Conservation (phyloP, 768 basidiomycete species). For the Termitomyces bulborhizus region DNA sequence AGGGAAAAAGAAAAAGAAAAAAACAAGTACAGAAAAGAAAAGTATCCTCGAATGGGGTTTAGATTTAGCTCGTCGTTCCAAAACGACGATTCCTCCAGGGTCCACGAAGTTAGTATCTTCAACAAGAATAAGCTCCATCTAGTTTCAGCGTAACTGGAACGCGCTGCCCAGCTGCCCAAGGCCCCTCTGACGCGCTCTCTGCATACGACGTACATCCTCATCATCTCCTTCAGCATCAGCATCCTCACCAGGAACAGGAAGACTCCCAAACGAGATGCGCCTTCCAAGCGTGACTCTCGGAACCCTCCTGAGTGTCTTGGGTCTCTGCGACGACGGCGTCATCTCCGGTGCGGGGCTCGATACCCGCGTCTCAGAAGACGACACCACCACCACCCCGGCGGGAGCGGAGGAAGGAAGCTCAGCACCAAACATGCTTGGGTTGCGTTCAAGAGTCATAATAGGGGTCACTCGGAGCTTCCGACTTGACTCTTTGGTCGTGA, state of each 20-base stretch:
- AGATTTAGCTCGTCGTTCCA: too few relatives aligned
- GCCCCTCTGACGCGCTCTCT: constrained; percentile 8
- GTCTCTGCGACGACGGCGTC: constrained; percentile 18
- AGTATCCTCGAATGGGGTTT: not conserved
- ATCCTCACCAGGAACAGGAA: constrained; percentile 32
- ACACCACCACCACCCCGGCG: not conserved
- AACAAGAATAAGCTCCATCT: not conserved
- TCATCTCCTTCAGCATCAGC: constrained; percentile 28
- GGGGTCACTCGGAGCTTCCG: constrained; percentile 22
- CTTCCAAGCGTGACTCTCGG: constrained; percentile 41
- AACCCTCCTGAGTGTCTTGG: constrained; percentile 44
- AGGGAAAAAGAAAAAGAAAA: too few relatives aligned
- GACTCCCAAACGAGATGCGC: constrained; percentile 62
- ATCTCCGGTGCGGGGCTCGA: not conserved
- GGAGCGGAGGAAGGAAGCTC: constrained; percentile 37
- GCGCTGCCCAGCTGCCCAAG: constrained; percentile 55
- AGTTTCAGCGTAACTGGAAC: constrained; percentile 52
- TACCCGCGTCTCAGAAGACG: not conserved
- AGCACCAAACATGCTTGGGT: constrained; percentile 61
- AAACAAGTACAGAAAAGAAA: not conserved
- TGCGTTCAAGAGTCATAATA: constrained; percentile 30
- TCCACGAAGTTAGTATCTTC: not conserved
- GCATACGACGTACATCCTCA: constrained; percentile 21
- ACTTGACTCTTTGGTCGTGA: not conserved
- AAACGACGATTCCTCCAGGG: not conserved